Evolutionary conservation across 1,139 yeast genomes (phyloP).

Genomic region (Casaregolazyma suthepensis): DNA sequence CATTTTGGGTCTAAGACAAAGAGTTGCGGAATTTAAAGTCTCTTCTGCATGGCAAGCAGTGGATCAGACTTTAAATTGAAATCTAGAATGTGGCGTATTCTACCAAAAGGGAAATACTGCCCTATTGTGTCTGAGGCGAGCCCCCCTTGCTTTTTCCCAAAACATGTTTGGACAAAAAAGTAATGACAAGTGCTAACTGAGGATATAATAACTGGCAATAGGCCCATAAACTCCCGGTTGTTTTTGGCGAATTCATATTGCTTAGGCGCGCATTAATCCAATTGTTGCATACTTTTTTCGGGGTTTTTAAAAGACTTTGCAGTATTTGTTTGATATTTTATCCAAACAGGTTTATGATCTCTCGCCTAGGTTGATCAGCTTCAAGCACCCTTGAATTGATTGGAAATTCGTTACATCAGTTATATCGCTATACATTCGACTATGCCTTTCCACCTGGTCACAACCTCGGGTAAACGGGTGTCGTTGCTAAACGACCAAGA

Average conservation of each 20-base stretch:
- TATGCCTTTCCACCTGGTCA: conserved; percentile 23
- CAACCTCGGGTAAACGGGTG: conserved; percentile 20
- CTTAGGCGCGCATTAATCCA: background rate
- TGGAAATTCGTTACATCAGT: background rate
- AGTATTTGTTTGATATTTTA: no score
- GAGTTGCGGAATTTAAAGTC: background rate
- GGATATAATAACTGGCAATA: background rate
- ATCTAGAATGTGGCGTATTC: background rate
- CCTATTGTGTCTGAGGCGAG: background rate
- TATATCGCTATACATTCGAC: background rate
- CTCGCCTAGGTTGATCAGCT: no score
- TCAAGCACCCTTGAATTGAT: background rate
- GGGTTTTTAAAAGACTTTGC: background rate
- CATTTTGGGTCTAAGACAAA: background rate
- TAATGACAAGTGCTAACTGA: background rate
- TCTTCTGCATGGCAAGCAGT: background rate
- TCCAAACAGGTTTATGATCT: no score
- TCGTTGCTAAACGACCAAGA: conserved; percentile 20
- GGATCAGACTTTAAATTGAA: background rate
- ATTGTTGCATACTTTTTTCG: background rate
- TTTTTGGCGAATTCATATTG: background rate
- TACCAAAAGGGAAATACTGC: background rate
- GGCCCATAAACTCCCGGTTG: background rate
- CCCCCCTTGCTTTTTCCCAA: background rate
- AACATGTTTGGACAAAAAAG: background rate